phyloP scores from a whole-genome alignment of 176 grass and related monocot species.

The Aegilops bicornis region DNA sequence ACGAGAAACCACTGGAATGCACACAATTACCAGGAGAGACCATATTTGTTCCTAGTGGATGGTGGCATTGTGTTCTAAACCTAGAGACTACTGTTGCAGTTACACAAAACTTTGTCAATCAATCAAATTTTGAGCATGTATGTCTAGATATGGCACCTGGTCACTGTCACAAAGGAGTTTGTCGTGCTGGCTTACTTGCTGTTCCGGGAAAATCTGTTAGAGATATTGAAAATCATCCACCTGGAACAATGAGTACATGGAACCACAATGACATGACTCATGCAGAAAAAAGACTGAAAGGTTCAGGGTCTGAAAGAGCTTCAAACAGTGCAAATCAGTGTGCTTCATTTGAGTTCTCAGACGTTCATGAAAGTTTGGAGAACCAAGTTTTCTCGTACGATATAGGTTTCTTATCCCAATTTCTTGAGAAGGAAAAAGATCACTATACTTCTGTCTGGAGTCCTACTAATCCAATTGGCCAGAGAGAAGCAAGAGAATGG shows the following conservation, averaged over 20 bases:
- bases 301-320: slow-evolving; percentile 32
- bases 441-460: slow-evolving; percentile 93
- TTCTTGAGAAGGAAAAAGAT: slow-evolving; percentile 83
- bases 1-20: slow-evolving; percentile 87
- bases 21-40: slow-evolving; percentile 95
- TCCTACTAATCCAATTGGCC: slow-evolving; percentile 79
- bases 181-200: slow-evolving; percentile 92
- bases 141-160: slow-evolving; percentile 97
- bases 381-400: slow-evolving; percentile 69
- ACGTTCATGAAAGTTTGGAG: slow-evolving; percentile 43
- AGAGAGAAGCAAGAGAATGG: slow-evolving; percentile 99
- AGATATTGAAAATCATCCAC: slow-evolving; percentile 37
- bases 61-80: slow-evolving; percentile 99
- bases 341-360: slow-evolving; percentile 45
- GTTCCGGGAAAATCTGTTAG: slow-evolving; percentile 39
- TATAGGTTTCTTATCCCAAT: slow-evolving; percentile 78
- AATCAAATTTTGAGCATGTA: slow-evolving; percentile 87
- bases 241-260: slow-evolving; percentile 39
- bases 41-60: slow-evolving; percentile 97
- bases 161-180: slow-evolving; percentile 84
- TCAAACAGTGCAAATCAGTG: slow-evolving; percentile 26
- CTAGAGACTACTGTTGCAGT: slow-evolving; percentile 86
- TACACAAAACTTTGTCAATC: slow-evolving; percentile 92
- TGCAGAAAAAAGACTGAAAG: slow-evolving; percentile 77
- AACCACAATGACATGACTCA: slow-evolving; percentile 55